Percentiles rank a stretch among this genome's conserved stretches.
phyloP scores from a whole-genome alignment of 257 asterid species.

The Salvia hispanica region DNA sequence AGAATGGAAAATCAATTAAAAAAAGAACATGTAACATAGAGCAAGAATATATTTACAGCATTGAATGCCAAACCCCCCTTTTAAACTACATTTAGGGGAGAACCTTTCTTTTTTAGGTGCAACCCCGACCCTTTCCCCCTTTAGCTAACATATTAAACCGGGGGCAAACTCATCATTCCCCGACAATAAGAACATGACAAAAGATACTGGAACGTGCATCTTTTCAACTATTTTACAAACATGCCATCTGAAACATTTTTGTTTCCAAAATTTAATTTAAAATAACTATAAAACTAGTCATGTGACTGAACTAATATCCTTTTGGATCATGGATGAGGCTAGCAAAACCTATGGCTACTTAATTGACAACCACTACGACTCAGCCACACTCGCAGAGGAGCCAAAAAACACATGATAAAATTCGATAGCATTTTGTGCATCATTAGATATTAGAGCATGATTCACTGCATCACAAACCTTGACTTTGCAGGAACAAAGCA shows the following conservation, averaged over 20 bases:
- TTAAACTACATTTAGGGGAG: neutral
- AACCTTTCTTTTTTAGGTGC: too few species aligned
- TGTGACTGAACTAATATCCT: neutral
- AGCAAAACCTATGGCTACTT: neutral
- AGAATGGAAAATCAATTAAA: neutral
- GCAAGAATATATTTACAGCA: neutral
- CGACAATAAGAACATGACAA: too few species aligned
- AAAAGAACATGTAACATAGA: neutral
- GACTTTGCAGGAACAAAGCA: conserved; percentile 74
- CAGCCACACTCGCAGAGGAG: too few species aligned
- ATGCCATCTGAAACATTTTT: neutral
- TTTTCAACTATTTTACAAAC: neutral
- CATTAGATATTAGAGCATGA: conserved; percentile 11
- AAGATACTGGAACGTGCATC: neutral
- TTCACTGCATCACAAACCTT: conserved; percentile 51
- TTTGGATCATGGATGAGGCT: neutral
- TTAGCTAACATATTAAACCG: too few species aligned
- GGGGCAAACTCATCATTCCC: too few species aligned
- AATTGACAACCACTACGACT: neutral
- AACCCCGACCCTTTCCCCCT: too few species aligned
- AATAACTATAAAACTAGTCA: neutral
- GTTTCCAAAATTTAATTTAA: neutral
- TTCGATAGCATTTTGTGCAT: neutral
- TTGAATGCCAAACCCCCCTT: neutral
- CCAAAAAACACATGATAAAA: neutral